Conservation (phyloP, 208 protist genomes). For the Polymyxa betae region DNA sequence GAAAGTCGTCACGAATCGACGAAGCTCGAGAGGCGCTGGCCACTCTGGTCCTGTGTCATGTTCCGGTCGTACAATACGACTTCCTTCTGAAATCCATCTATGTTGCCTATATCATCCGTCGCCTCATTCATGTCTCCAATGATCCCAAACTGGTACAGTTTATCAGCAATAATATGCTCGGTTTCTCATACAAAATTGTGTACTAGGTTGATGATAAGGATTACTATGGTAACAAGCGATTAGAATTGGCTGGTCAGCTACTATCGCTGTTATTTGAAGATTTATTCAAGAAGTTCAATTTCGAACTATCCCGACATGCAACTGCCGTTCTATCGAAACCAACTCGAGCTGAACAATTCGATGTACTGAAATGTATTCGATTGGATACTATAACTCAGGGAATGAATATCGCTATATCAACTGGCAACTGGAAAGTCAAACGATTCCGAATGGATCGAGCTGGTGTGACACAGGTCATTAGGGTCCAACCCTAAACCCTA, state of each 20-base stretch:
- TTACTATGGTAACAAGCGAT: constrained; percentile 99
- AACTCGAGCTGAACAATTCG: constrained; percentile 47
- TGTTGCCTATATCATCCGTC: constrained; percentile 34
- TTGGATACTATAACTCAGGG: constrained; percentile 93
- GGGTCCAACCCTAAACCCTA: no score
- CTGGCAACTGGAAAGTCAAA: constrained; percentile 94
- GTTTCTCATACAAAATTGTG: not conserved
- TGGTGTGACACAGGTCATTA: no score
- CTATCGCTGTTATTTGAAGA: constrained; percentile 93
- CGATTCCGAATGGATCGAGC: constrained; percentile 90
- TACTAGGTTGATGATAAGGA: constrained; percentile 93
- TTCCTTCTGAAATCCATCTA: constrained; percentile 87
- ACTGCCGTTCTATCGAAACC: constrained; percentile 52
- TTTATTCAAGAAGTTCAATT: constrained; percentile 96
- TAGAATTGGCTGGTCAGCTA: constrained; percentile 92
- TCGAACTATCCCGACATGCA: constrained; percentile 85
- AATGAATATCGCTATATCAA: constrained; percentile 93
- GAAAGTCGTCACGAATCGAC: not conserved
- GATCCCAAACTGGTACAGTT: constrained; percentile 39
- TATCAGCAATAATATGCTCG: no score
- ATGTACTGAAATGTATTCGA: constrained; percentile 73
- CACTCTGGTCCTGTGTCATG: constrained; percentile 70
- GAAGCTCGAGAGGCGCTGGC: constrained; percentile 65
- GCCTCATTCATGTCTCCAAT: not conserved
- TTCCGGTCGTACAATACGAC: constrained; percentile 88